These are phyloP conservation scores for Helotiales sp. DNA, from an alignment of 2,329 filamentous ascomycete genomes.

Conservation along the genomic window DNA sequence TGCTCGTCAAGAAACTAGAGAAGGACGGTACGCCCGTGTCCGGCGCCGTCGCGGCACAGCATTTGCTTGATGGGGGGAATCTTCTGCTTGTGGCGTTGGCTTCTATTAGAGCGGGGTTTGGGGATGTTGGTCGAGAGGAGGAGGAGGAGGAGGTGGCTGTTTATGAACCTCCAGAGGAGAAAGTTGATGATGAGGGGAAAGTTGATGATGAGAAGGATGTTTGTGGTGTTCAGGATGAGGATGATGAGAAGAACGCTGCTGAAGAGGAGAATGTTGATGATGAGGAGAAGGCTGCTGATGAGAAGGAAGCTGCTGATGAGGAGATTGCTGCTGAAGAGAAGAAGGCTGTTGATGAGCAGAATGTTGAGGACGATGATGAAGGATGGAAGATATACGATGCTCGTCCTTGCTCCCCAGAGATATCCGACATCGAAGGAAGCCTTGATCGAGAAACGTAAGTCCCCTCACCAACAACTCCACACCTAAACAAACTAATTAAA, in stretches of 20 bases:
- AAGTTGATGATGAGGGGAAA: too few species aligned
- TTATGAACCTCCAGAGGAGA: too few species aligned
- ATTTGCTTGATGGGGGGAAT: too few species aligned
- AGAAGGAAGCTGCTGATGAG: not conserved
- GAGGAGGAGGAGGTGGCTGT: too few species aligned
- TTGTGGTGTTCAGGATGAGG: too few species aligned
- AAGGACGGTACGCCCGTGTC: too few species aligned
- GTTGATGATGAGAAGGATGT: too few species aligned
- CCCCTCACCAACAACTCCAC: not conserved
- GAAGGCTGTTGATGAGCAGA: not conserved
- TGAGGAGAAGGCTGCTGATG: not conserved
- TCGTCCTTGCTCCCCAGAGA: not conserved
- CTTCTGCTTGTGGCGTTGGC: too few species aligned
- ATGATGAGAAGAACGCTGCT: not conserved
- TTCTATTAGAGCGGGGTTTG: too few species aligned
- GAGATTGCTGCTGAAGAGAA: not conserved
- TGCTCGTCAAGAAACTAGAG: too few species aligned
- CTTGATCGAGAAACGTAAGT: not conserved
- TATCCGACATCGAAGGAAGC: not conserved
- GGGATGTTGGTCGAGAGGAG: too few species aligned
- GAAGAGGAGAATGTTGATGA: not conserved
- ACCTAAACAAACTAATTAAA: not conserved
- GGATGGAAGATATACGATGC: not conserved
- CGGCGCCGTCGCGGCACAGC: too few species aligned
- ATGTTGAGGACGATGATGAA: not conserved